phyloP scores from a whole-genome alignment of 2,329 filamentous ascomycete genomes.

The Verticillium nonalfalfae region DNA sequence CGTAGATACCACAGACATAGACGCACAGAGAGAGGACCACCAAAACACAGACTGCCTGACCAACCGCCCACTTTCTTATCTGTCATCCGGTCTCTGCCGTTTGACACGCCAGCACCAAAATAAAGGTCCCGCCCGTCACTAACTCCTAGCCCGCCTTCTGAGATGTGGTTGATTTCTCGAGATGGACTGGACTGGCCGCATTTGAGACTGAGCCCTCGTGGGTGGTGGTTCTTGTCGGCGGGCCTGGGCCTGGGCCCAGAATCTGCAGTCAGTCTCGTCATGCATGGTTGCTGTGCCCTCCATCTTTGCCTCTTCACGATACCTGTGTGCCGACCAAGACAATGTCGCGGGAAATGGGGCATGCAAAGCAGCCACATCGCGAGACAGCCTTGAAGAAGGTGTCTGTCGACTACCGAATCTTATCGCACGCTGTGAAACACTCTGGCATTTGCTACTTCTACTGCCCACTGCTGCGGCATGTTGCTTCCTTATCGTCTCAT shows the following conservation, averaged over 20 bases:
- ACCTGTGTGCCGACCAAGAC: not conserved
- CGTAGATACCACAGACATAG: not conserved
- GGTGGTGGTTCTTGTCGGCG: not conserved
- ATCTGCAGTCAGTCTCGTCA: not conserved
- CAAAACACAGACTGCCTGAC: not conserved
- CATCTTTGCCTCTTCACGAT: not conserved
- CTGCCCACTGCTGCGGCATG: not conserved
- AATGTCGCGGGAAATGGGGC: slow-evolving; percentile 1
- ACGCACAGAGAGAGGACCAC: not conserved
- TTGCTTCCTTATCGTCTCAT: not conserved
- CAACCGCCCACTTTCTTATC: not conserved
- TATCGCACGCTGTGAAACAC: not conserved
- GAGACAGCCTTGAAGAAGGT: not conserved
- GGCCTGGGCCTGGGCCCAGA: not conserved
- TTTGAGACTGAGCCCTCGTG: not conserved
- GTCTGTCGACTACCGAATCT: not conserved
- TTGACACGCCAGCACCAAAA: not conserved
- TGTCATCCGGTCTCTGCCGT: not conserved
- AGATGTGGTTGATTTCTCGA: not conserved
- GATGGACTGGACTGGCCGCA: not conserved
- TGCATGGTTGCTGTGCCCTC: not conserved
- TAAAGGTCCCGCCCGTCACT: not conserved
- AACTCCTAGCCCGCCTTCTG: not conserved
- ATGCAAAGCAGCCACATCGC: not conserved
- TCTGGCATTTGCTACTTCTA: not conserved